phyloP scores from a whole-genome alignment of 305 asterid species.

The Solanum hybrid region DNA sequence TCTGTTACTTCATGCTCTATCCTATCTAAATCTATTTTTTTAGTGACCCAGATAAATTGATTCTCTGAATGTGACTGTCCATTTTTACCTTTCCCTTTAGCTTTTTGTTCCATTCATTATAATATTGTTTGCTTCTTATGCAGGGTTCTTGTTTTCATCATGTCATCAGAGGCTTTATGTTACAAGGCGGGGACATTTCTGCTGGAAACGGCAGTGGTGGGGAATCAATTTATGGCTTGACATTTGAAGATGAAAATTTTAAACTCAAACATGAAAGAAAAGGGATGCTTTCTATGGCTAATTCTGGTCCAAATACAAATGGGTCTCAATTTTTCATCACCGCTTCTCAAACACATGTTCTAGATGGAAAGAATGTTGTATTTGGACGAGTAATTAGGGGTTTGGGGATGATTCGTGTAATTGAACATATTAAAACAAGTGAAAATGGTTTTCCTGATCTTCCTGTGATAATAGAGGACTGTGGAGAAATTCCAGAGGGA shows the following conservation, averaged over 20 bases:
- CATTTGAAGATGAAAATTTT: slow-evolving; percentile 37
- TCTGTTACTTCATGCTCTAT: neutral
- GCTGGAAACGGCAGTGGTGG: slow-evolving; percentile 28
- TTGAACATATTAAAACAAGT: slow-evolving; percentile 20
- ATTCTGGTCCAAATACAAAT: slow-evolving; percentile 27
- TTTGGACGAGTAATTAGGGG: slow-evolving; percentile 32
- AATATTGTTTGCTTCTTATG: neutral
- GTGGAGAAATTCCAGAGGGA: slow-evolving; percentile 37
- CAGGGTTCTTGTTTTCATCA: slow-evolving; percentile 35
- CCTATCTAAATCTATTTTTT: neutral
- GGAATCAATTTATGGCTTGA: slow-evolving; percentile 30
- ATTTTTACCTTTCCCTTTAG: neutral
- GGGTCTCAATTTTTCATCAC: slow-evolving; percentile 29
- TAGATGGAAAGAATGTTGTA: slow-evolving; percentile 35
- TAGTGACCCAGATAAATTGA: neutral
- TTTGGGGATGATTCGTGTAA: slow-evolving; percentile 27
- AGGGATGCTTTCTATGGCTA: slow-evolving; percentile 37
- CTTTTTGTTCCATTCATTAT: neutral
- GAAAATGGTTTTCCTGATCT: slow-evolving; percentile 15
- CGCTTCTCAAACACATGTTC: slow-evolving; percentile 17
- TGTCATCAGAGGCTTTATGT: slow-evolving; percentile 22
- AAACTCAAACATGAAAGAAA: slow-evolving; percentile 30
- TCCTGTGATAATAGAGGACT: slow-evolving; percentile 23
- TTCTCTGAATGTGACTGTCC: neutral
- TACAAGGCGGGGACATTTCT: slow-evolving; percentile 32